A percentile compares a stretch with the other conserved stretches of the same genome.
phyloP scores from a whole-genome alignment of 768 basidiomycete genomes.

The Calocera cornea region DNA sequence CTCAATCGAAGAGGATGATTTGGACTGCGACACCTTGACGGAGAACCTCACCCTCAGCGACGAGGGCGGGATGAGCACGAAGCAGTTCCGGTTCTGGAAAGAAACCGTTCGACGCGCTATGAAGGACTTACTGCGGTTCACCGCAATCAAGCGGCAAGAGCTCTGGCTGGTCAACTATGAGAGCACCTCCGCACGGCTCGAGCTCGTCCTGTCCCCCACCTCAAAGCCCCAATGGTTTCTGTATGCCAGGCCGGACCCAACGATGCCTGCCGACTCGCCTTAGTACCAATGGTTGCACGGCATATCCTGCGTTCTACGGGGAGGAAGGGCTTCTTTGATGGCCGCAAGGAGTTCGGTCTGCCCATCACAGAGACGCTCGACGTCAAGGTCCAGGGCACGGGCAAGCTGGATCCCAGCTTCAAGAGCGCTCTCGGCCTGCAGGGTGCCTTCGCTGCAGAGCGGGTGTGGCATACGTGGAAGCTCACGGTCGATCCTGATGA shows the following conservation, averaged over 20 bases:
- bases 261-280: constrained; percentile 63
- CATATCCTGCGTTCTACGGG: constrained; percentile 69
- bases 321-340: constrained; percentile 37
- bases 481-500: constrained; percentile 41
- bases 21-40: constrained; percentile 26
- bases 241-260: constrained; percentile 52
- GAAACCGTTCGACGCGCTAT: constrained; percentile 49
- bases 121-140: constrained; percentile 59
- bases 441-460: constrained; percentile 50
- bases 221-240: constrained; percentile 73
- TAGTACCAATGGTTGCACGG: constrained; percentile 57
- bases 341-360: constrained; percentile 69
- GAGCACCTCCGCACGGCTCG: constrained; percentile 53
- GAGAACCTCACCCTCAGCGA: constrained; percentile 29
- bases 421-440: constrained; percentile 64
- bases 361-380: constrained; percentile 43
- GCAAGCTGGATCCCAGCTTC: constrained; percentile 71
- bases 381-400: constrained; percentile 49
- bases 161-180: constrained; percentile 77
- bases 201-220: constrained; percentile 60
- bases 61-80: constrained; percentile 36
- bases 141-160: constrained; percentile 74
- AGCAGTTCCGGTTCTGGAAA: constrained; percentile 54
- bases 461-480: constrained; percentile 52
- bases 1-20: constrained; percentile 35